These are phyloP conservation scores for Penicillium coprophilum DNA, from an alignment of 495 filamentous ascomycete genomes.

Conservation along the genomic window DNA sequence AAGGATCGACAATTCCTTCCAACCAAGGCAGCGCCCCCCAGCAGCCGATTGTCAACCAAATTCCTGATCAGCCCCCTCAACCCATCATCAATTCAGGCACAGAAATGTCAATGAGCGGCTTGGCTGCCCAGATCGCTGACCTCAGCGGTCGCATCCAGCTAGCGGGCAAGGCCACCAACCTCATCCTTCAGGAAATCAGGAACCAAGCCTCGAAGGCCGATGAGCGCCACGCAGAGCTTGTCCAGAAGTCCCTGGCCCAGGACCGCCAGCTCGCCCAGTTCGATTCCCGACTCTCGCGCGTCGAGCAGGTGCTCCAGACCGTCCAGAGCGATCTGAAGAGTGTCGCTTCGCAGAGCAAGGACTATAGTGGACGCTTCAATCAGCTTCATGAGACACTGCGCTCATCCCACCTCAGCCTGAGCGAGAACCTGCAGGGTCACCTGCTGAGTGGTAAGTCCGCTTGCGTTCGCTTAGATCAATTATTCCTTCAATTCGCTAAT, in stretches of 20 bases:
- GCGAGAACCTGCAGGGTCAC: conserved; percentile 48
- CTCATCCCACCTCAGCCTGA: conserved; percentile 67
- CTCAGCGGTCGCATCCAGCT: conserved; percentile 77
- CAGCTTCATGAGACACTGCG: conserved; percentile 70
- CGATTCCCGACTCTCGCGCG: conserved; percentile 51
- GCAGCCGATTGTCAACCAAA: conserved; percentile 36
- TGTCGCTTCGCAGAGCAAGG: conserved; percentile 55
- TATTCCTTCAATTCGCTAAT: not conserved
- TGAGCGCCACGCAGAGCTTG: conserved; percentile 58
- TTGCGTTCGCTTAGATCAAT: not conserved
- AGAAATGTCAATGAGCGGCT: conserved; percentile 30
- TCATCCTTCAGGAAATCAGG: conserved; percentile 63
- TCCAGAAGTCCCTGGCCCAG: conserved; percentile 45
- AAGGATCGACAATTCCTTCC: conserved; percentile 36
- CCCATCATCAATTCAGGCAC: conserved; percentile 44
- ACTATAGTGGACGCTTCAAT: conserved; percentile 68
- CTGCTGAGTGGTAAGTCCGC: conserved; percentile 35
- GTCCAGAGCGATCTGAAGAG: conserved; percentile 67
- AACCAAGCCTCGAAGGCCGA: conserved; percentile 50
- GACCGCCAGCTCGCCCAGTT: conserved; percentile 32
- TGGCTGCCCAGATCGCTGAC: conserved; percentile 69
- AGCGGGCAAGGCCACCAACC: conserved; percentile 68
- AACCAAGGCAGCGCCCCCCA: conserved; percentile 30
- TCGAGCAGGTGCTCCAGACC: conserved; percentile 55
- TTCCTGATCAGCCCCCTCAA: conserved; percentile 16